These are phyloP conservation scores for Oldenlandia corymbosa DNA, from an alignment of 257 asterid genomes.

Conservation along the genomic window DNA sequence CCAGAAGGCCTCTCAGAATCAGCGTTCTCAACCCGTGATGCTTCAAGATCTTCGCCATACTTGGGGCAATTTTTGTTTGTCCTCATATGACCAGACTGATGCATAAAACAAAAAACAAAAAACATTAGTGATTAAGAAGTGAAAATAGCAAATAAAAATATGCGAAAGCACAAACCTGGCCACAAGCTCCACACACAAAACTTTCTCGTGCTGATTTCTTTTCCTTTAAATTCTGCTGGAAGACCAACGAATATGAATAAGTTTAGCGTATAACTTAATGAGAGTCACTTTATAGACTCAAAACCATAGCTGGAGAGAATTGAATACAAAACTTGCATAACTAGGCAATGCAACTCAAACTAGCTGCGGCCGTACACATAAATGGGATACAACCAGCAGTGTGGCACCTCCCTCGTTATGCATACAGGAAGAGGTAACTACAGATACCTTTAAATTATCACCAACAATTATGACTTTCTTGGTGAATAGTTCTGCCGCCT, in stretches of 20 bases:
- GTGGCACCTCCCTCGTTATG: not conserved
- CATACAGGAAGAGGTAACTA: slow-evolving; percentile 13
- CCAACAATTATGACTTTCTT: slow-evolving; percentile 81
- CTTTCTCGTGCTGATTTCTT: slow-evolving; percentile 95
- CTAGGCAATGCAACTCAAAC: not conserved
- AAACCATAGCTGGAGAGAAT: not conserved
- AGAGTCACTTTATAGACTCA: not conserved
- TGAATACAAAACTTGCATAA: too few relatives aligned
- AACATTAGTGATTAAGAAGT: slow-evolving; percentile 4
- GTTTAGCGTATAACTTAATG: not conserved
- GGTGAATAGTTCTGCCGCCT: slow-evolving; percentile 49
- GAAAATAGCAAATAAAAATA: slow-evolving; percentile 9
- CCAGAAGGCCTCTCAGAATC: slow-evolving; percentile 57
- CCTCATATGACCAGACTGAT: slow-evolving; percentile 98
- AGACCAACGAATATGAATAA: slow-evolving; percentile 22
- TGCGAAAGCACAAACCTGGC: slow-evolving; percentile 62
- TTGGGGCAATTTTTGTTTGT: slow-evolving; percentile 98
- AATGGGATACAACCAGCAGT: not conserved
- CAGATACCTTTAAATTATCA: slow-evolving; percentile 77
- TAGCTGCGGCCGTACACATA: too few relatives aligned
- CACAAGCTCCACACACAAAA: slow-evolving; percentile 98
- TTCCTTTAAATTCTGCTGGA: slow-evolving; percentile 69
- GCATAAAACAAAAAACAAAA: slow-evolving; percentile 15
- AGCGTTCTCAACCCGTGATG: slow-evolving; percentile 49
- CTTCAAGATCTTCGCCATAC: slow-evolving; percentile 79